Evolutionary conservation across 495 filamentous ascomycete genomes (phyloP), one percentile per base, ranked within the genome.

Genomic region (Lasiosphaeria hispida): DNA sequence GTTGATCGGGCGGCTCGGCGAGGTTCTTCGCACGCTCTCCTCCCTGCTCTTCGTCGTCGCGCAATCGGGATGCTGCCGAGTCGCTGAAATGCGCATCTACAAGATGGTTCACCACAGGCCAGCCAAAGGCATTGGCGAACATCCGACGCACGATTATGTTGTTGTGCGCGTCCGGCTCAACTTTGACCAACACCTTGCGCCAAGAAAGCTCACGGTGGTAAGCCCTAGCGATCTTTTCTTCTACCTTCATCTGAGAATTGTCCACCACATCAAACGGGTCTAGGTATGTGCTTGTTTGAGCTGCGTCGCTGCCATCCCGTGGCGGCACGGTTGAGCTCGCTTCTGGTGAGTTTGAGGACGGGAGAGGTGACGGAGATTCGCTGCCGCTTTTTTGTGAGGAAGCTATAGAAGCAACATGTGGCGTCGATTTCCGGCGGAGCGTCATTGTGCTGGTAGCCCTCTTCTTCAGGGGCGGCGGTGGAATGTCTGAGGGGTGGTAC

Each of bases 161-260:
- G 72, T 98, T 98, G 71, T 98, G 94, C 2, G 94, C 94, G 77
- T 98, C 94, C 1, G 94, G 94, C 68, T 98, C 94, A 8, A 98
- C 80, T 42, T 92, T 85, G 17, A 97, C 94, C 9, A 98, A 83
- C 3, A 97, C 94, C 69, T 98, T 98, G 10, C 94, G 87, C 94
- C 94, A 98, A 4, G 88, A 87, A 15, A 98, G 74, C 60, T 87
- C 88, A 7, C 84, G 81, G 68, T 98, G 94, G 70, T 97, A 98
- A 40, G 92, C 94, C 45, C 94, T 82, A 1, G 94, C 93, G 54
- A 98, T 98, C 69, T 97, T 97, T 68, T 98, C 94, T 69, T 98
- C 94, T 7, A 97, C 89, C 60, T 86, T 88, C 81, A 98, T 90
- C 42, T 82, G 77, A 3, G 78, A 80, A 40, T 67, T 76, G 63